Evolutionary conservation across 208 protist genomes (phyloP).

Genomic region (Novymonas esmeraldas): DNA sequence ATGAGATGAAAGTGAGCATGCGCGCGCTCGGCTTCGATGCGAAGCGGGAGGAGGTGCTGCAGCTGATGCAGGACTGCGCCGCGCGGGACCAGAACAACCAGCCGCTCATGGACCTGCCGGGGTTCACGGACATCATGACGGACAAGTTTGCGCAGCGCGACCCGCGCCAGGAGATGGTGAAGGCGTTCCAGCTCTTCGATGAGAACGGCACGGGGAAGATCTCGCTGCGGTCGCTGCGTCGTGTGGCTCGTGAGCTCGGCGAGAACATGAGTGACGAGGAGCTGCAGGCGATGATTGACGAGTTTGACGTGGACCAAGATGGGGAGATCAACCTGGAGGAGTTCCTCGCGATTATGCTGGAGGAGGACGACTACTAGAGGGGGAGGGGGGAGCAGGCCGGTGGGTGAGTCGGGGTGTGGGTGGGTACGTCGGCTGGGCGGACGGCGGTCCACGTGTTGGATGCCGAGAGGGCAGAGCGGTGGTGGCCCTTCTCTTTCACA

Average conservation of each 20-base stretch:
- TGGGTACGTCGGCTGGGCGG: too few relatives aligned
- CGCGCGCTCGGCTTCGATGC: conserved; percentile 99
- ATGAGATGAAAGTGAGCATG: conserved; percentile 99
- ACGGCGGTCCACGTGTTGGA: too few relatives aligned
- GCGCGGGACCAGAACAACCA: conserved; percentile 81
- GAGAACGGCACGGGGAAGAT: conserved; percentile 96
- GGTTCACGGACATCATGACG: conserved; percentile 95
- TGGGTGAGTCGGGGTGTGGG: background rate
- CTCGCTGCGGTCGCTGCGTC: conserved; percentile 91
- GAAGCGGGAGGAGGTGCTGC: conserved; percentile 95
- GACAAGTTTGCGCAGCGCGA: conserved; percentile 93
- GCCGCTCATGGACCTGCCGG: conserved; percentile 89
- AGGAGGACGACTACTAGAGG: conserved; percentile 89
- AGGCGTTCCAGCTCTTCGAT: conserved; percentile 97
- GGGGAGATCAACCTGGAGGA: conserved; percentile 96
- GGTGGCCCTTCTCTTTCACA: too few relatives aligned
- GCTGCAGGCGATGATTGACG: conserved; percentile 97
- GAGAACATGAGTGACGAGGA: conserved; percentile 97
- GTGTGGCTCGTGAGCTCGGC: conserved; percentile 93
- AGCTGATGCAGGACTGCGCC: conserved; percentile 89
- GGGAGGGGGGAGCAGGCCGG: background rate
- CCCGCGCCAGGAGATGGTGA: conserved; percentile 94
- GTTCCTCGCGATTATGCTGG: conserved; percentile 96
- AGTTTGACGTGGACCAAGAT: conserved; percentile 96
- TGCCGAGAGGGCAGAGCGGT: too few relatives aligned